These are phyloP conservation scores for Agrocybe chaxingu DNA, from an alignment of 768 basidiomycete genomes.

Conservation along the genomic window DNA sequence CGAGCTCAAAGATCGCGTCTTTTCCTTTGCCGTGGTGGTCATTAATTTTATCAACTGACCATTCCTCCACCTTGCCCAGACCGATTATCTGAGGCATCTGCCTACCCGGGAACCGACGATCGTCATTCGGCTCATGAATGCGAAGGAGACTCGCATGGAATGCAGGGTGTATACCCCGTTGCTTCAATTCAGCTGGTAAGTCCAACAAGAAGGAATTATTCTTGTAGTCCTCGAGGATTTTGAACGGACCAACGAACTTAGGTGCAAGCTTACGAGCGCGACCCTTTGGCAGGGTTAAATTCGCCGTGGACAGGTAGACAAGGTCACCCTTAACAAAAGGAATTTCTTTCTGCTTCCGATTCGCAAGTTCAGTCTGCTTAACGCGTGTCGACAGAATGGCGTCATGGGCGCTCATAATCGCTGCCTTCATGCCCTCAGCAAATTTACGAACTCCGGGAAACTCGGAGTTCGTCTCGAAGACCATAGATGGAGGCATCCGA, in stretches of 20 bases:
- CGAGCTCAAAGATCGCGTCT: neutral
- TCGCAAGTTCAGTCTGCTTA: slow-evolving; percentile 25
- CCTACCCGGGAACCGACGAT: slow-evolving; percentile 8
- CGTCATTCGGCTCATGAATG: slow-evolving; percentile 30
- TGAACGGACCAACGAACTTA: slow-evolving; percentile 28
- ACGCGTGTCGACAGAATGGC: slow-evolving; percentile 28
- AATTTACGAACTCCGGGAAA: slow-evolving; percentile 12
- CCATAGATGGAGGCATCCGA: slow-evolving; percentile 1
- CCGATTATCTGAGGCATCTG: slow-evolving; percentile 1
- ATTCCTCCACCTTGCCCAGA: slow-evolving; percentile 4
- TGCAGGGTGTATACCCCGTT: slow-evolving; percentile 21
- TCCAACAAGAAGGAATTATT: slow-evolving; percentile 18
- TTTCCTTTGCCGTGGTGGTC: slow-evolving; percentile 1
- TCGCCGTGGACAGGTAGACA: slow-evolving; percentile 28
- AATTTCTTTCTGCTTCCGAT: slow-evolving; percentile 17
- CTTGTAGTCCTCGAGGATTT: slow-evolving; percentile 9
- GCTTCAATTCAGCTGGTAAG: slow-evolving; percentile 21
- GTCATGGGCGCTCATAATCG: slow-evolving; percentile 25
- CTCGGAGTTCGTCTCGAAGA: slow-evolving; percentile 2
- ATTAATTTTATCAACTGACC: slow-evolving; percentile 3
- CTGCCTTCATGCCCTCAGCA: neutral
- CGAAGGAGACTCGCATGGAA: slow-evolving; percentile 31
- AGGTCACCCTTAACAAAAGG: slow-evolving; percentile 21
- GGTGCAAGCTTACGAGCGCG: slow-evolving; percentile 25
- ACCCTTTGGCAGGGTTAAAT: slow-evolving; percentile 25